These are phyloP conservation scores for Naganishia randhawae DNA, from an alignment of 768 basidiomycete species.

Conservation along the genomic window DNA sequence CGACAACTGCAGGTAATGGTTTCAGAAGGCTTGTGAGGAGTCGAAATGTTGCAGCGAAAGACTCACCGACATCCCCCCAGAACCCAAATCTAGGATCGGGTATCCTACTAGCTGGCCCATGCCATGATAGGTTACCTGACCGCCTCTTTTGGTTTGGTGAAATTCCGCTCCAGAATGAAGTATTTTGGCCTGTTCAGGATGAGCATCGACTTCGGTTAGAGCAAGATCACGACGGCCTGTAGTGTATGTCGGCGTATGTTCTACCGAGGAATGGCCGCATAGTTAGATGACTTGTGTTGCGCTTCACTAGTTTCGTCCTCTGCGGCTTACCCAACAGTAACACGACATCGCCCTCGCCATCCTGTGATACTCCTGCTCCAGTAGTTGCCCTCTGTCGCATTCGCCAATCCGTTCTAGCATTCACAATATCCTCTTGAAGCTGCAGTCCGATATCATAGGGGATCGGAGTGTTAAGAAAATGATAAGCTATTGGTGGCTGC, in stretches of 20 bases:
- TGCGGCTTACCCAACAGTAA: slow-evolving; percentile 45
- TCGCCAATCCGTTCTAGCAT: slow-evolving; percentile 33
- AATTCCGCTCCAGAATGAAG: slow-evolving; percentile 80
- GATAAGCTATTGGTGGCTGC: slow-evolving; percentile 63
- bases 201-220: slow-evolving; percentile 30
- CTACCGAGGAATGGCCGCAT: slow-evolving; percentile 37
- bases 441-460: slow-evolving; percentile 59
- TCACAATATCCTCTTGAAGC: slow-evolving; percentile 51
- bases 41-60: neutral
- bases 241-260: slow-evolving; percentile 94
- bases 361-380: slow-evolving; percentile 31
- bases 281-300: slow-evolving; percentile 23
- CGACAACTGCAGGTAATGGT: slow-evolving; percentile 32
- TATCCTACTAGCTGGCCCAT: slow-evolving; percentile 97
- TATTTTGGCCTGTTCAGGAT: slow-evolving; percentile 64
- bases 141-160: slow-evolving; percentile 73
- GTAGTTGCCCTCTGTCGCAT: slow-evolving; percentile 26
- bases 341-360: slow-evolving; percentile 36
- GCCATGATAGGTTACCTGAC: slow-evolving; percentile 93
- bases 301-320: slow-evolving; percentile 30
- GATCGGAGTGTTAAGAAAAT: slow-evolving; percentile 71
- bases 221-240: slow-evolving; percentile 80
- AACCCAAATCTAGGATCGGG: slow-evolving; percentile 81
- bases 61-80: slow-evolving; percentile 57
- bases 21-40: neutral